Conservation (phyloP, 495 filamentous ascomycete species). For the Entonaema liquescens region DNA sequence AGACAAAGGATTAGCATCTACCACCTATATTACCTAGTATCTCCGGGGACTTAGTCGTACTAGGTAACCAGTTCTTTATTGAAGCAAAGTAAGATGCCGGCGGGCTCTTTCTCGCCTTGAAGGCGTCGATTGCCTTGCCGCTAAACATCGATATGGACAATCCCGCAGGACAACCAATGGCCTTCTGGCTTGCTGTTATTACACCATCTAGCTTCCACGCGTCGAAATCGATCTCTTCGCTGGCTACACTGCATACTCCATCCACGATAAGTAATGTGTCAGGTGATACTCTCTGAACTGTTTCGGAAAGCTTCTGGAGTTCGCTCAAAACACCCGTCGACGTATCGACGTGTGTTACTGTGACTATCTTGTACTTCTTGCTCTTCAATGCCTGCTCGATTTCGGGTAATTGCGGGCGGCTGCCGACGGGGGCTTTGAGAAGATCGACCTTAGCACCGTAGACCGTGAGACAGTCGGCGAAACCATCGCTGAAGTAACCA, state of each 20-base stretch:
- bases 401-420: constrained; percentile 84
- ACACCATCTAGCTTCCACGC: constrained; percentile 94
- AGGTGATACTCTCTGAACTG: constrained; percentile 86
- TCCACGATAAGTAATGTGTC: constrained; percentile 92
- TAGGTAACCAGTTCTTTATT: constrained; percentile 96
- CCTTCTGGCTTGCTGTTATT: constrained; percentile 94
- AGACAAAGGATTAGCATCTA: constrained; percentile 13
- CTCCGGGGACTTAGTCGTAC: constrained; percentile 50
- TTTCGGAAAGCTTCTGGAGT: constrained; percentile 79
- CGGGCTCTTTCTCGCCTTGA: constrained; percentile 79
- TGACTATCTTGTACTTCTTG: constrained; percentile 91
- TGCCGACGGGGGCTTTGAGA: constrained; percentile 87
- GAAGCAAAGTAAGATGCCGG: constrained; percentile 91
- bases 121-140: constrained; percentile 83
- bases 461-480: constrained; percentile 87
- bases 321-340: constrained; percentile 95
- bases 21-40: constrained; percentile 11
- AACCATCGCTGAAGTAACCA: constrained; percentile 97
- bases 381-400: constrained; percentile 86
- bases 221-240: constrained; percentile 95
- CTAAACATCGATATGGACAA: constrained; percentile 92
- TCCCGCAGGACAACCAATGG: constrained; percentile 92
- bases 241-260: constrained; percentile 95
- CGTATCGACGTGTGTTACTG: constrained; percentile 96
- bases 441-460: constrained; percentile 92